Base-by-base conservation (phyloP, 129 eudicot genomes). In the Deinandra increscens region DNA sequence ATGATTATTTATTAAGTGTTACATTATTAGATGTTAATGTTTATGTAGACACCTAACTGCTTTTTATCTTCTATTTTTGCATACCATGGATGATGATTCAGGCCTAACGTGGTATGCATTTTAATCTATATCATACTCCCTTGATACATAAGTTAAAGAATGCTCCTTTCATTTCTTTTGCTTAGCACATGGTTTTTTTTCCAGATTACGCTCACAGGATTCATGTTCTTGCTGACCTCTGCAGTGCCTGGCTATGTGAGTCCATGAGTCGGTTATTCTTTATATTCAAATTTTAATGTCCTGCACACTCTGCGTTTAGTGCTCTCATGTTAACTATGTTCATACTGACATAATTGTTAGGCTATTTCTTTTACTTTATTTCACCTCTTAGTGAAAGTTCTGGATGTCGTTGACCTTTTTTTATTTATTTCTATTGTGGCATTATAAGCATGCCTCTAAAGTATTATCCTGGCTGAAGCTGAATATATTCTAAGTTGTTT, bases 131-230 rank as follows among this genome's bases (percentile, higher is more conserved):
- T n/a, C n/a, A n/a, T n/a, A n/a, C n/a, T n/a, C n/a, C n/a, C n/a
- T n/a, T n/a, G n/a, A n/a, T n/a, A n/a, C n/a, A n/a, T n/a, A n/a
- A n/a, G n/a, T n/a, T n/a, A n/a, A n/a, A n/a, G n/a, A n/a, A n/a
- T n/a, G n/a, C n/a, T n/a, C n/a, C n/a, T n/a, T n/a, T n/a, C n/a
- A n/a, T n/a, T n/a, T n/a, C n/a, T n/a, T n/a, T n/a, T n/a, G n/a
- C n/a, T n/a, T n/a, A n/a, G n/a, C n/a, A n/a, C n/a, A n/a, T n/a
- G n/a, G n/a, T n/a, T n/a, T n/a, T n/a, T n/a, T n/a, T n/a, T n/a
- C n/a, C n/a, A 94, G 99, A 94, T 94, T 48, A 94, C 99, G 23
- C 95, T 94, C 53, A 85, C 71, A 9, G 99, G 99, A 85, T 89
- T 83, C 79, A 83, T 89, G 85, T 85, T 94, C 84, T 79, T 94